Evolutionary conservation across 257 asterid genomes (phyloP).

Genomic region (Paulownia fortunei): DNA sequence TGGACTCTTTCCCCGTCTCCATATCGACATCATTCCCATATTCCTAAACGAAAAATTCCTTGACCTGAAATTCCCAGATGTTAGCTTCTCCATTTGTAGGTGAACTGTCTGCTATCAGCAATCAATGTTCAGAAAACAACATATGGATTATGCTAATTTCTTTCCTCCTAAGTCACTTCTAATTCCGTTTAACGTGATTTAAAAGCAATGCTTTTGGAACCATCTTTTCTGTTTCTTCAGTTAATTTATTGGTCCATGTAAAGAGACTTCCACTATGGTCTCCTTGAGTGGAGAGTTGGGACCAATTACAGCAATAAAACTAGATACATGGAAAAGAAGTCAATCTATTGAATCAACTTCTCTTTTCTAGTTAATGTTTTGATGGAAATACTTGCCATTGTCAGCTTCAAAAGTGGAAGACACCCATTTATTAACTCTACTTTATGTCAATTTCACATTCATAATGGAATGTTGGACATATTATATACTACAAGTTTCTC

Average conservation of each 20-base stretch:
- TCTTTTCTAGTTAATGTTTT: neutral
- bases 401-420: conserved; percentile 15
- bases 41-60: too few relatives aligned
- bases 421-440: neutral
- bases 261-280: conserved; percentile 19
- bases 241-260: conserved; percentile 5
- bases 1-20: too few relatives aligned
- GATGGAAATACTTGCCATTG: neutral
- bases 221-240: neutral
- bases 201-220: neutral
- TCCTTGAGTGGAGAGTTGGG: neutral
- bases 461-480: neutral
- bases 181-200: neutral
- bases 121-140: neutral
- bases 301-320: neutral
- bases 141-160: neutral
- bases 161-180: neutral
- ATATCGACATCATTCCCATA: too few relatives aligned
- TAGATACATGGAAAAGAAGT: neutral
- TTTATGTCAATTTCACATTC: neutral
- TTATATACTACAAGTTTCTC: too few relatives aligned
- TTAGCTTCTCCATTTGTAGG: neutral
- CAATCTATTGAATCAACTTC: neutral
- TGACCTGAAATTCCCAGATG: neutral
- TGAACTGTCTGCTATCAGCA: neutral